Percentiles rank a stretch among this genome's conserved stretches.
Evolutionary conservation across 2,329 filamentous ascomycete species (phyloP).

Genomic region (Lachnellula hyalina): DNA sequence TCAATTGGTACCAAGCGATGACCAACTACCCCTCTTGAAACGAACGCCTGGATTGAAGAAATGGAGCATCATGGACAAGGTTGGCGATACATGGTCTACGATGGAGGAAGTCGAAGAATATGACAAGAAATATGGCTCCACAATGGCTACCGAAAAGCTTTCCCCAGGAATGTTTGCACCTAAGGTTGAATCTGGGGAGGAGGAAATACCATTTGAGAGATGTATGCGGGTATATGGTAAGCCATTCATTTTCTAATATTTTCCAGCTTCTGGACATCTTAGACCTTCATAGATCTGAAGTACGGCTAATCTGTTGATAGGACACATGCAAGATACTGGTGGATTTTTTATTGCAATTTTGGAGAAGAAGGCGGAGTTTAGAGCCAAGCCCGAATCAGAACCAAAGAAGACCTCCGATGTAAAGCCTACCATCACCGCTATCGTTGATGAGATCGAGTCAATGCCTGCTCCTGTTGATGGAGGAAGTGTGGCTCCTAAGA

Average conservation of each 20-base stretch:
- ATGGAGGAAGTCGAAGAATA: slow-evolving; percentile 78
- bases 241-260: background rate
- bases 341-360: slow-evolving; percentile 96
- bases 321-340: slow-evolving; percentile 92
- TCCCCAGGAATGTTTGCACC: slow-evolving; percentile 78
- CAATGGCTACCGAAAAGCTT: slow-evolving; percentile 59
- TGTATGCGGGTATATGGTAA: slow-evolving; percentile 83
- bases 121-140: slow-evolving; percentile 54
- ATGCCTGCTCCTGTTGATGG: slow-evolving; percentile 28
- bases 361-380: slow-evolving; percentile 85
- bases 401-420: slow-evolving; percentile 41
- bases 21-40: slow-evolving; percentile 71
- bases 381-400: slow-evolving; percentile 64
- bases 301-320: background rate
- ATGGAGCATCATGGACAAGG: slow-evolving; percentile 92
- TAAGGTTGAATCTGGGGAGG: slow-evolving; percentile 46
- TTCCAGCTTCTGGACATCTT: background rate
- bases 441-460: slow-evolving; percentile 38
- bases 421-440: slow-evolving; percentile 33
- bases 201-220: slow-evolving; percentile 72
- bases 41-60: slow-evolving; percentile 68
- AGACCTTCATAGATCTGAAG: too few species aligned
- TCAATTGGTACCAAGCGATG: slow-evolving; percentile 75
- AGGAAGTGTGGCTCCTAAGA: slow-evolving; percentile 27
- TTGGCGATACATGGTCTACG: slow-evolving; percentile 69